Percentiles rank a stretch among this genome's conserved stretches.
Conservation (phyloP, 306 rosid species). For the Acacia melanoxylon region DNA sequence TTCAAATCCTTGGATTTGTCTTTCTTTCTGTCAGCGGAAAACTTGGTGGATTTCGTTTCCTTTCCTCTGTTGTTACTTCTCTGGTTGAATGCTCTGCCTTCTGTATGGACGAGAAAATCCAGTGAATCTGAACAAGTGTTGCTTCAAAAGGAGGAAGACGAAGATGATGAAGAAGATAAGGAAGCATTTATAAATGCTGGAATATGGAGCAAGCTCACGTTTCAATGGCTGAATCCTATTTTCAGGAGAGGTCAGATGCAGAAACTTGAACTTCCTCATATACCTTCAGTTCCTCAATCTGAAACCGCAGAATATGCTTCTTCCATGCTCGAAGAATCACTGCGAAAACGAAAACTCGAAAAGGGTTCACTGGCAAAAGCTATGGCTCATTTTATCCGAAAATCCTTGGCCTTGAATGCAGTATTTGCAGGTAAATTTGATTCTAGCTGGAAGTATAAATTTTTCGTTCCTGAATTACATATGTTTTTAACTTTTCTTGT, state of each 20-base stretch:
- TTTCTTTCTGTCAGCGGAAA: constrained; percentile 48
- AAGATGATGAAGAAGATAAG: constrained; percentile 13
- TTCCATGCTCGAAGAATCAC: constrained; percentile 58
- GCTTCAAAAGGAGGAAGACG: constrained; percentile 43
- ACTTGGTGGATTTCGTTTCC: constrained; percentile 48
- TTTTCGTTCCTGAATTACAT: neutral
- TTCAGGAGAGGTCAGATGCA: constrained; percentile 61
- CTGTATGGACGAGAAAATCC: constrained; percentile 33
- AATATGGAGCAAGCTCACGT: constrained; percentile 69
- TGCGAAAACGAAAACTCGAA: constrained; percentile 57
- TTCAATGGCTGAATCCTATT: constrained; percentile 80
- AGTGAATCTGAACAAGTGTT: constrained; percentile 45
- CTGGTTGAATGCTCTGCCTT: constrained; percentile 43
- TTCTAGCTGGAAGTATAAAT: neutral
- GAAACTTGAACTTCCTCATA: constrained; percentile 61
- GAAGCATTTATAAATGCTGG: constrained; percentile 48
- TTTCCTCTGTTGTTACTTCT: constrained; percentile 53
- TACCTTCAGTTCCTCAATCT: constrained; percentile 70
- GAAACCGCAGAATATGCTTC: constrained; percentile 69
- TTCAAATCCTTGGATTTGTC: constrained; percentile 35
- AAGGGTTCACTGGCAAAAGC: constrained; percentile 58
- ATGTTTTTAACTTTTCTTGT: neutral
- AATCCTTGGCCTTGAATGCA: constrained; percentile 67
- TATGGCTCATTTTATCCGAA: constrained; percentile 49
- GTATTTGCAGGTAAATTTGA: constrained; percentile 65